Percentiles rank a stretch among this genome's conserved stretches.
phyloP scores from a whole-genome alignment of 2,329 filamentous ascomycete genomes.

The Aureobasidium melanogenum region DNA sequence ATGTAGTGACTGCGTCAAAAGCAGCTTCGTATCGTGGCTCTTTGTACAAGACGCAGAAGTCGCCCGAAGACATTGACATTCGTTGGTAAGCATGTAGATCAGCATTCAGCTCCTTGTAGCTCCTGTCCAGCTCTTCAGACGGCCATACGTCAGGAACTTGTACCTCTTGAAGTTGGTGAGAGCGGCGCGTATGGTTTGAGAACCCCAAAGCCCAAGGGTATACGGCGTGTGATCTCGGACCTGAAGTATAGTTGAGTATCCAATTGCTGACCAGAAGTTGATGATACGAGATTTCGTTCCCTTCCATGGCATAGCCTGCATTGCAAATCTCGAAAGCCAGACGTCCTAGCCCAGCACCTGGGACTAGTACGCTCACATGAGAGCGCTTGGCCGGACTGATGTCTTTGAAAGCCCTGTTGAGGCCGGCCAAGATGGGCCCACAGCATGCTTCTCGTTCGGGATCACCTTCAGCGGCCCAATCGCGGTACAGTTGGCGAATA shows the following conservation, averaged over 20 bases:
- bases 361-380: constrained; percentile 62
- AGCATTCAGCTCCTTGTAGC: constrained; percentile 15
- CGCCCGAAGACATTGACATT: constrained; percentile 90
- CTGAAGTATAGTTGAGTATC: constrained; percentile 59
- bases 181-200: constrained; percentile 69
- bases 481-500: constrained; percentile 85
- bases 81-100: constrained; percentile 43
- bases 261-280: constrained; percentile 79
- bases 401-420: constrained; percentile 43
- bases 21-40: constrained; percentile 49
- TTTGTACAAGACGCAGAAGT: constrained; percentile 82
- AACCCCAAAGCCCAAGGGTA: constrained; percentile 83
- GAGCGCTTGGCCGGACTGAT: constrained; percentile 18
- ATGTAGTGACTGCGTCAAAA: constrained; percentile 78
- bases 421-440: constrained; percentile 58
- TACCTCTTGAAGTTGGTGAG: constrained; percentile 66
- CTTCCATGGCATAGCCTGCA: constrained; percentile 66
- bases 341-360: constrained; percentile 80
- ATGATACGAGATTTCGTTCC: constrained; percentile 94
- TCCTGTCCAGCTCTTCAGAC: constrained; percentile 26
- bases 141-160: constrained; percentile 65
- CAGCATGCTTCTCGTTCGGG: constrained; percentile 71
- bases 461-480: constrained; percentile 77
- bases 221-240: constrained; percentile 57
- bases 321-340: constrained; percentile 79